A percentile compares a stretch with the other conserved stretches of the same genome.
Conservation (phyloP, 305 asterid species). For the Ilex paraguariensis region DNA sequence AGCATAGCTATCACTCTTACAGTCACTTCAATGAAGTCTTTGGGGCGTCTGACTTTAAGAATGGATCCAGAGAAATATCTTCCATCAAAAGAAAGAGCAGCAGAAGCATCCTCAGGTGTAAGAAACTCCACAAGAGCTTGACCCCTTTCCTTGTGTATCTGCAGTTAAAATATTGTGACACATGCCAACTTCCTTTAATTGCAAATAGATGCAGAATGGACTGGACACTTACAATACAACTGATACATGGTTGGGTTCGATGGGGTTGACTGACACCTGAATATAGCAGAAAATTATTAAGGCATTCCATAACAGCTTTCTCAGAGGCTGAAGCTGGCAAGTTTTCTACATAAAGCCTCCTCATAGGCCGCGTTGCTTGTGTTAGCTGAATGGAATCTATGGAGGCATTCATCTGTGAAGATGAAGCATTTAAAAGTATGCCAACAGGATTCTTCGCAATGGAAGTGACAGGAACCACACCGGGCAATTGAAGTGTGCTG, state of each 20-base stretch:
- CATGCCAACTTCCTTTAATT: slow-evolving; percentile 10
- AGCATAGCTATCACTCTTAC: slow-evolving; percentile 58
- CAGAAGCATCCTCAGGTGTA: slow-evolving; percentile 97
- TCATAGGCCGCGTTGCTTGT: slow-evolving; percentile 94
- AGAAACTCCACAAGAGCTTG: slow-evolving; percentile 97
- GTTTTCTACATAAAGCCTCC: slow-evolving; percentile 90
- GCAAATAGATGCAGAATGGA: slow-evolving; percentile 13
- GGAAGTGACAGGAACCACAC: slow-evolving; percentile 35
- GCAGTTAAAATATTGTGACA: slow-evolving; percentile 24
- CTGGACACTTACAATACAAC: slow-evolving; percentile 77
- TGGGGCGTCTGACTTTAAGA: slow-evolving; percentile 90
- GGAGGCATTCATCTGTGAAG: slow-evolving; percentile 48
- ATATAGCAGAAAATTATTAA: slow-evolving; percentile 62
- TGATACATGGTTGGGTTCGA: slow-evolving; percentile 90
- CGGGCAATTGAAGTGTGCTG: slow-evolving; percentile 34
- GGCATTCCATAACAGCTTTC: slow-evolving; percentile 72
- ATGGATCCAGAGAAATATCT: slow-evolving; percentile 61
- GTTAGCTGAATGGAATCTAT: slow-evolving; percentile 88
- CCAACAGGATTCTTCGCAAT: slow-evolving; percentile 38
- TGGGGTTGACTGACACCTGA: slow-evolving; percentile 72
- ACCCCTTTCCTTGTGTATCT: slow-evolving; percentile 94
- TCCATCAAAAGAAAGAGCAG: slow-evolving; percentile 83
- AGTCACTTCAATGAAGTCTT: slow-evolving; percentile 69
- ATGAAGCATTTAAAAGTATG: slow-evolving; percentile 29
- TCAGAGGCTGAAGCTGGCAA: slow-evolving; percentile 79